A percentile compares a stretch with the other conserved stretches of the same genome.
Conservation (phyloP, 331 rosid genomes). For the Arachis monticola region DNA sequence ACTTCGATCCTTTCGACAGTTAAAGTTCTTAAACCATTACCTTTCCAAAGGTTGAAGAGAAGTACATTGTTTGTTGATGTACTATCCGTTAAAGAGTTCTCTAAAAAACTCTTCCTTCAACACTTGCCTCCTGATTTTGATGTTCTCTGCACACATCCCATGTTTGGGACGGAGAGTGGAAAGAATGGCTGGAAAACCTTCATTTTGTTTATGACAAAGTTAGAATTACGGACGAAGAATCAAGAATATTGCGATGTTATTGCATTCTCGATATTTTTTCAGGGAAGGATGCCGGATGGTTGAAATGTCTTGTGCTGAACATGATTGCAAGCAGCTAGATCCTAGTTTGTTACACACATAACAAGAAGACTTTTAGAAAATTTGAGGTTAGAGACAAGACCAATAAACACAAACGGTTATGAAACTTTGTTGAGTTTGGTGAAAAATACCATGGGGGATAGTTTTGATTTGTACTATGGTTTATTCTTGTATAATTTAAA, state of each 20-base stretch:
- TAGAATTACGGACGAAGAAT: no score
- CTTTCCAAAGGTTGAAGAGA: slow-evolving; percentile 76
- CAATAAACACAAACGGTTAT: slow-evolving; percentile 78
- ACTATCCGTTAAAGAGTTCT: slow-evolving; percentile 85
- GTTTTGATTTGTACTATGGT: slow-evolving; percentile 85
- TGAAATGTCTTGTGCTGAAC: slow-evolving; percentile 49
- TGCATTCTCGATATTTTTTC: no score
- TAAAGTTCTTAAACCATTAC: slow-evolving; percentile 71
- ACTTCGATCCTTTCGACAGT: slow-evolving; percentile 84
- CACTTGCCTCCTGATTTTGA: no score
- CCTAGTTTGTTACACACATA: slow-evolving; percentile 87
- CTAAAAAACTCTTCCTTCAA: slow-evolving; percentile 72
- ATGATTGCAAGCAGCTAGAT: slow-evolving; percentile 87
- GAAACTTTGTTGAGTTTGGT: slow-evolving; percentile 78
- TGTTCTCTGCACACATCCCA: no score
- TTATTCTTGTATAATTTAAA: slow-evolving; percentile 80
- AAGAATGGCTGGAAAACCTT: no score
- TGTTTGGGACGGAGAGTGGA: no score
- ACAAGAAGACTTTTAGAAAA: slow-evolving; percentile 78
- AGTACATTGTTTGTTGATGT: slow-evolving; percentile 86
- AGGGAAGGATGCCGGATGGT: no score
- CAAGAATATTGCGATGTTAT: no score
- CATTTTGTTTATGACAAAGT: no score
- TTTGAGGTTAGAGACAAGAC: slow-evolving; percentile 66
- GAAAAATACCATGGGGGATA: slow-evolving; percentile 33